Evolutionary conservation across 257 asterid genomes (phyloP).

Genomic region (Agastache rugosa): DNA sequence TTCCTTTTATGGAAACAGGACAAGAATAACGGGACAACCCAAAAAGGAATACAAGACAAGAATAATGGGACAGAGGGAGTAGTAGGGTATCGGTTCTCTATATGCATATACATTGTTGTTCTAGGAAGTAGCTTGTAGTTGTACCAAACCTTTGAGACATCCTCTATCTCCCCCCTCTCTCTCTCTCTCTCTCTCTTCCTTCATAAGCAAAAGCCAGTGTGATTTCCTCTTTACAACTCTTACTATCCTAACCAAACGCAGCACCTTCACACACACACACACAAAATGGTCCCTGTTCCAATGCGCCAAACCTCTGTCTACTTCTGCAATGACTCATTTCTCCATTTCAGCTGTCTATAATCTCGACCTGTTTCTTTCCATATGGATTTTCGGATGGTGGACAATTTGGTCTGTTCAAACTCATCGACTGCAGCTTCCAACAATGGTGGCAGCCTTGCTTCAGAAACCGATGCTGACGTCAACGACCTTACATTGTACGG

Average conservation of each 20-base stretch:
- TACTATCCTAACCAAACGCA: conserved; percentile 41
- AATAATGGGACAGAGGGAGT: too few species aligned
- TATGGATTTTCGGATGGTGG: conserved; percentile 78
- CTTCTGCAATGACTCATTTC: conserved; percentile 41
- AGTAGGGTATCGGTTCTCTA: too few species aligned
- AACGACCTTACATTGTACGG: conserved; percentile 58
- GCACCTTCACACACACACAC: conserved; percentile 11
- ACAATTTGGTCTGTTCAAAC: conserved; percentile 47
- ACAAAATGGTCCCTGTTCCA: conserved; percentile 54
- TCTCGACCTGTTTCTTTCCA: conserved; percentile 2
- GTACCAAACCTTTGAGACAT: conserved; percentile 49
- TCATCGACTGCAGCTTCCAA: conserved; percentile 30
- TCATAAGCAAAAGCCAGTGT: conserved; percentile 36
- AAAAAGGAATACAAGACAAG: too few species aligned
- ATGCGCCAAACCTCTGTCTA: conserved; percentile 39
- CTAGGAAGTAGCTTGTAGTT: conserved; percentile 29
- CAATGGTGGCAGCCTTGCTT: conserved; percentile 35
- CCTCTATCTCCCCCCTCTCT: conserved; percentile 18
- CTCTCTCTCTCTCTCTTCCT: conserved; percentile 36
- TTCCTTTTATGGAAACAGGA: too few species aligned
- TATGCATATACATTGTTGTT: neutral
- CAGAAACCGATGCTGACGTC: conserved; percentile 31
- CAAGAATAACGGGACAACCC: too few species aligned
- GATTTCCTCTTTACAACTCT: conserved; percentile 29
- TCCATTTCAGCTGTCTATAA: conserved; percentile 45